Evolutionary conservation across 805 yeast species (phyloP).

Genomic region (Ogataea polymorpha): DNA sequence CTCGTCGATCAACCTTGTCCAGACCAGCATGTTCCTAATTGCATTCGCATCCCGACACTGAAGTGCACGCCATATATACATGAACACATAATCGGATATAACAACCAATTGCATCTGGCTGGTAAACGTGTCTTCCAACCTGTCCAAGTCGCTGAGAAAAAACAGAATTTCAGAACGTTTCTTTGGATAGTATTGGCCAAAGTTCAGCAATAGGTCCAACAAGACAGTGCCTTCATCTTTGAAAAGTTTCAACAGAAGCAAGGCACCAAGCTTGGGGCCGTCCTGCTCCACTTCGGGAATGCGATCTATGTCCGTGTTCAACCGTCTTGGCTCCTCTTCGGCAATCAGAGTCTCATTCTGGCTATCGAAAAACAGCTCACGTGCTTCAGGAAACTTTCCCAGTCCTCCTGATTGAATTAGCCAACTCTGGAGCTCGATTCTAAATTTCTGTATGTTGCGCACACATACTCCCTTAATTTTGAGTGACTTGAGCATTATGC

Average conservation of each 20-base stretch:
- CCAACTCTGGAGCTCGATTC: conserved; percentile 56
- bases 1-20: conserved; percentile 6
- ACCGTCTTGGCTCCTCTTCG: not conserved
- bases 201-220: conserved; percentile 2
- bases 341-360: not conserved
- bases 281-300: conserved; percentile 6
- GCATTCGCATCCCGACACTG: conserved; percentile 8
- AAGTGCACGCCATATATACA: conserved; percentile 11
- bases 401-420: conserved; percentile 64
- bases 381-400: conserved; percentile 53
- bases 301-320: conserved; percentile 1
- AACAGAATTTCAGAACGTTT: conserved; percentile 20
- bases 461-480: conserved; percentile 40
- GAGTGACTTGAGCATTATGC: conserved; percentile 59
- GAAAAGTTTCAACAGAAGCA: conserved; percentile 2
- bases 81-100: conserved; percentile 23
- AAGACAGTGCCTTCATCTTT: conserved; percentile 1
- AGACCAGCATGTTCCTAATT: conserved; percentile 6
- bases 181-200: conserved; percentile 4
- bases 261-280: conserved; percentile 2
- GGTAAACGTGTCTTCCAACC: conserved; percentile 15
- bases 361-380: conserved; percentile 42
- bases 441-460: conserved; percentile 48
- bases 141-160: conserved; percentile 24
- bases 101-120: conserved; percentile 9